Base-by-base conservation (phyloP, 164 flowering plant genomes). In the Pachysandra terminalis region DNA sequence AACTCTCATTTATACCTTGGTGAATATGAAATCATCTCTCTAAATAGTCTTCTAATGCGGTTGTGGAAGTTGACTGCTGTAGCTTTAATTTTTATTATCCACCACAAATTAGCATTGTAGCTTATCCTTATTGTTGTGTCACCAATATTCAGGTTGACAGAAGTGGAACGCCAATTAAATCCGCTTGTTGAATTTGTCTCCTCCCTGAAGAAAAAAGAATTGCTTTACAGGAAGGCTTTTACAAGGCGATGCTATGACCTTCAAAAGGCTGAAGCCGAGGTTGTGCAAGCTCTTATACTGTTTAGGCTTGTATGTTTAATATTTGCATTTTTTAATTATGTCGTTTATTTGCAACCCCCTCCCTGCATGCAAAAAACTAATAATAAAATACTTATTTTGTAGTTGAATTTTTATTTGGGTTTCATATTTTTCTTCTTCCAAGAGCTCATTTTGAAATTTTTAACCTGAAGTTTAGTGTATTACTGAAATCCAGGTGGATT, bases 241-340 rank as follows among this genome's bases (percentile, higher is more conserved):
- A 7, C 67, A 12, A 83, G 76, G 65, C 78, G 90, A 73, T 88
- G 94, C 67, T 79, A 75, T 40, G 81, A 85, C 75, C 89, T 88
- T 56, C 79, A 73, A 64, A 82, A 78, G 67, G 96, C 97, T 54
- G 96, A 92, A 80, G 60, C 59, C n/a, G 93, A 91, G 97, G 97
- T 91, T 22, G 6, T 62, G 26, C 10, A 59, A 48, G 37, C 37
- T 3, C 37, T 21, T 58, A 28, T 16, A 16, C 19, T 45, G 17
- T 1, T 10, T 10, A 10, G 14, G 10, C 51, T 12, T 45, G 4
- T 45, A 5, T 15, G 17, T 12, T 15, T 10, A 10, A 45, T 45
- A 45, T 45, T 45, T 45, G 51, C 51, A 15, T 12, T 13, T 45
- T 1, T 1, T 45, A 45, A 45, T 10, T 32, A 32, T 32, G 37